phyloP scores from a whole-genome alignment of 2,329 filamentous ascomycete genomes.

The Talaromyces sp. region DNA sequence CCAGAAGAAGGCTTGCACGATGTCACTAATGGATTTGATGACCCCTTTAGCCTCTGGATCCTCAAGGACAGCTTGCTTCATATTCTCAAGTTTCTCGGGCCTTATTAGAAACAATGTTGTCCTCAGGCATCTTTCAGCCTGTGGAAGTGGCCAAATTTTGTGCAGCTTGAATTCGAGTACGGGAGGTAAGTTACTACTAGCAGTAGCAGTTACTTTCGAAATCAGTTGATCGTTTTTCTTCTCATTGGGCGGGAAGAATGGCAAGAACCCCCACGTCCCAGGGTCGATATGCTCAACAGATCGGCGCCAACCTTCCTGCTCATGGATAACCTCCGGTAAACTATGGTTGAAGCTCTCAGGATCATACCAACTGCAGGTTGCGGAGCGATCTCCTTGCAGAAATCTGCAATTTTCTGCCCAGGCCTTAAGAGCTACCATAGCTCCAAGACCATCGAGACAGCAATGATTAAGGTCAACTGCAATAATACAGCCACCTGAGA shows the following conservation, averaged over 20 bases:
- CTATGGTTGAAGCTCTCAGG: slow-evolving; percentile 11
- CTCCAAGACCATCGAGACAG: slow-evolving; percentile 7
- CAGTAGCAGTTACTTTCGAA: too few relatives aligned
- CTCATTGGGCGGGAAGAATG: not conserved
- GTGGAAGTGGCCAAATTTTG: slow-evolving; percentile 3
- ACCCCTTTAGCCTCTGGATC: slow-evolving; percentile 2
- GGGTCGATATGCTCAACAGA: slow-evolving; percentile 1
- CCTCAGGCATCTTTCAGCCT: slow-evolving; percentile 1
- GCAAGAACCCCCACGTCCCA: slow-evolving; percentile 2
- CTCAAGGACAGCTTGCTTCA: not conserved
- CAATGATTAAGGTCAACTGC: slow-evolving; percentile 8
- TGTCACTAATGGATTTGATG: slow-evolving; percentile 4
- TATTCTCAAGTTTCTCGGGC: not conserved
- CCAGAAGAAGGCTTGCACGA: slow-evolving; percentile 10
- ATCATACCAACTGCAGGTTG: slow-evolving; percentile 5
- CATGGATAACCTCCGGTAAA: slow-evolving; percentile 5
- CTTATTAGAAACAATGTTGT: slow-evolving; percentile 4
- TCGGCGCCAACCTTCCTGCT: not conserved
- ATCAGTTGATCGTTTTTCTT: not conserved
- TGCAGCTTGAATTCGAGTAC: not conserved
- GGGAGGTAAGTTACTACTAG: not conserved
- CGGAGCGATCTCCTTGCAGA: not conserved
- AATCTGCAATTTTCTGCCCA: slow-evolving; percentile 10
- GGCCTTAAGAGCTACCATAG: slow-evolving; percentile 1
- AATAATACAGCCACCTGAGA: slow-evolving; percentile 8